A percentile compares a stretch with the other conserved stretches of the same genome.
These are phyloP conservation scores for Thinopyrum obtusiflorum DNA, from an alignment of 202 grass and related monocot genomes.

Conservation along the genomic window DNA sequence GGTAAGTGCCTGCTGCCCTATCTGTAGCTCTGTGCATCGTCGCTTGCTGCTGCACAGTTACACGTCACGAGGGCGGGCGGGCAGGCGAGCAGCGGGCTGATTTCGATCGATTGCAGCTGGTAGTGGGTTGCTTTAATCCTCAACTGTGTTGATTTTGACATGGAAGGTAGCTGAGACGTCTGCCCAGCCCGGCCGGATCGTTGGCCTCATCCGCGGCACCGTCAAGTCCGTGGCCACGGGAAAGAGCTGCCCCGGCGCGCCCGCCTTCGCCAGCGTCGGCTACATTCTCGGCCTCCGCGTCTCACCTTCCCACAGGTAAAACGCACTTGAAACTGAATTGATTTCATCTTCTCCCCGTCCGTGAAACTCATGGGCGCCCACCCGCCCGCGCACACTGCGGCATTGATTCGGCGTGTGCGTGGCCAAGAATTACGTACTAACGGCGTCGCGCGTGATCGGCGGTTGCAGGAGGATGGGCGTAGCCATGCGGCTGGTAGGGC, in stretches of 20 bases:
- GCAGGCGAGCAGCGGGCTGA: neutral
- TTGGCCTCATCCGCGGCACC: conserved; percentile 73
- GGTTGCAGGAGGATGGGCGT: conserved; percentile 66
- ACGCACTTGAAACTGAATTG: neutral
- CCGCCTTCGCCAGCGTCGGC: conserved; percentile 50
- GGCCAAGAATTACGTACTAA: neutral
- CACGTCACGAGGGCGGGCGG: neutral
- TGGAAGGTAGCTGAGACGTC: conserved; percentile 75
- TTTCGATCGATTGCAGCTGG: conserved; percentile 10
- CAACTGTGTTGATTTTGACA: conserved; percentile 32
- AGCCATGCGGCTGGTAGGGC: conserved; percentile 47
- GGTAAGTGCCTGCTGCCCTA: conserved; percentile 24
- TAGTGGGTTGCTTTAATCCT: conserved; percentile 30
- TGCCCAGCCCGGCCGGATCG: conserved; percentile 41
- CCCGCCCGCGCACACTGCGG: neutral
- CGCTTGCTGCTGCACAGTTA: neutral
- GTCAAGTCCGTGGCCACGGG: conserved; percentile 75
- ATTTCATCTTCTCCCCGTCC: neutral
- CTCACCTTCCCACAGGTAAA: conserved; percentile 57
- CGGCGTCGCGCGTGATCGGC: neutral
- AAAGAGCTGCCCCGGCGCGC: conserved; percentile 15
- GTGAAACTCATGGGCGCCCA: too few relatives aligned
- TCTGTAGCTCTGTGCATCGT: too few relatives aligned
- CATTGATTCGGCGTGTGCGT: neutral
- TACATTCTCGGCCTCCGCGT: conserved; percentile 89